Base-by-base conservation (phyloP, 352 stramenopile genomes). In the Pythium aphanidermatum region DNA sequence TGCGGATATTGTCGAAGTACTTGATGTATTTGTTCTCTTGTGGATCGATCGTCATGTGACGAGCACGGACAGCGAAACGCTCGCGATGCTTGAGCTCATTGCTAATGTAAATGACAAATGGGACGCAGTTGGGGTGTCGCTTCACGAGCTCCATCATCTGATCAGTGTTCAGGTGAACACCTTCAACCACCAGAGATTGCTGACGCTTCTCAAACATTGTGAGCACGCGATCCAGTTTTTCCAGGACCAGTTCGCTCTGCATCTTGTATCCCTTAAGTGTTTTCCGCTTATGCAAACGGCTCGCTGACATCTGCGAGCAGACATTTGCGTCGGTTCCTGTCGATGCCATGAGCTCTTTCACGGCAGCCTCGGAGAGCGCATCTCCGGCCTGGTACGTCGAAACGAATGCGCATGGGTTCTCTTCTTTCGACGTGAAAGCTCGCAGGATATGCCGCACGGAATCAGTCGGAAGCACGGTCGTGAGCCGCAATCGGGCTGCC, bases 21-120 rank as follows among this genome's bases (percentile, higher is more conserved):
- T 92, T 87, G 52, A 94, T 94, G 60, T 94, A 94, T 61, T 94
- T 94, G 65, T 94, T 94, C 43, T 85, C 76, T 53, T 92, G 77
- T 11, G 82, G 82, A 44, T 92, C 77, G 40, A 94, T 86, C 32
- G 82, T 94, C 82, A 94, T 94, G 68, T 94, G 79, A 1, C 80
- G 70, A 24, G 82, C 77, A 12, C 82, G 79, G 16, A 94, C 79
- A 19, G 79, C 82, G 25, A 94, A 94, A 9, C 81, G 70, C 33
- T 94, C 79, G 47, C 82, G 79, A 56, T 94, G 82, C 62, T 92
- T 91, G 47, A 83, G 71, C 53, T 94, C 82, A 34, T 94, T 92
- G 25, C 78, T 92, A 46, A 94, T 94, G 66, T 94, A 91, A 53
- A 94, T 91, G 42, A 94, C 58, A 40, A 94, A 94, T 24, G 82